Base-by-base conservation (phyloP, 1,139 yeast species). In the Kazachstania sp. region DNA sequence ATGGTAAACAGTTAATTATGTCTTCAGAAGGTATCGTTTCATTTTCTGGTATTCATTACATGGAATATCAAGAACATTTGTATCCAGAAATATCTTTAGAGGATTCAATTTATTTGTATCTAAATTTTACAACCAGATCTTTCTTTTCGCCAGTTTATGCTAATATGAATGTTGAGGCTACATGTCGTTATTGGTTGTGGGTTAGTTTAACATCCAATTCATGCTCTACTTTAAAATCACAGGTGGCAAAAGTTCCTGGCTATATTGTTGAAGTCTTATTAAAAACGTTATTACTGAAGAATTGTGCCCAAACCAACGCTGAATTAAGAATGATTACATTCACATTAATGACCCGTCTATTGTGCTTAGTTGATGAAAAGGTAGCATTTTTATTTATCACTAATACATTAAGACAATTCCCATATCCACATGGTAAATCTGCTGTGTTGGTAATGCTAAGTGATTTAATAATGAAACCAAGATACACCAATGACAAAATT, bases 371-470 rank as follows among this genome's bases (percentile, higher is more conserved):
- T 32, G 77, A 81, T 0, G 86, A 84, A 51, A 69, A 69, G 2
- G 66, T 72, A 13, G 69, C 84, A 1, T 85, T 78, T 63, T 71
- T 70, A 4, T 86, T 84, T 58, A 68, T 86, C 20, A 60, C 72
- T 37, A 88, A 86, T 58, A 74, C 88, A 0, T 71, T 90, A 49
- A 67, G 70, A 34, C 71, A 75, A 49, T 84, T 92, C 60, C 94
- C 95, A 2, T 79, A 73, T 60, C 77, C 74, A 37, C 73, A 73
- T 43, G 75, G 78, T 31, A 79, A 81, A 56, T 73, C 81, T 29
- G 79, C 80, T 3, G 67, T 81, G 43, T 73, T 86, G 13, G 79
- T 83, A 3, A 77, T 86, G 28, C 71, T 86, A 57, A 86, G 83
- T 61, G 87, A 81, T 54, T 70, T 86, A 49, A 65, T 78, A 50